Conservation (phyloP, 2,329 filamentous ascomycete genomes). For the Thielaviopsis ethacetica region DNA sequence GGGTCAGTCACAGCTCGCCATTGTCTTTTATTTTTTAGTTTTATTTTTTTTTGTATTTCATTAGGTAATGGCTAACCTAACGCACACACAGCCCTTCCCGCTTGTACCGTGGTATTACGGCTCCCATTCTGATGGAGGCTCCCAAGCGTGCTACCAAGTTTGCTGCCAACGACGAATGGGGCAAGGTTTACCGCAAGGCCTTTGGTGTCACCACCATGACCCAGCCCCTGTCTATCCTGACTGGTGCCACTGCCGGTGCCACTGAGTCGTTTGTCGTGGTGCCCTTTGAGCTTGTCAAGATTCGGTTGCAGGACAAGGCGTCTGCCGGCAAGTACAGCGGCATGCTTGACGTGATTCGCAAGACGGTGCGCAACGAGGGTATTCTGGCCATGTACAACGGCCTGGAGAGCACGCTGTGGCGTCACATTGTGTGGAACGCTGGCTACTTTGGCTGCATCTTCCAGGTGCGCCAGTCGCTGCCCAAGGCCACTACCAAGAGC, state of each 20-base stretch:
- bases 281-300: conserved; percentile 97
- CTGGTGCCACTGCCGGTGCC: conserved; percentile 84
- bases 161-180: conserved; percentile 97
- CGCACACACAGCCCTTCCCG: conserved; percentile 50
- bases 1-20: conserved; percentile 45
- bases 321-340: conserved; percentile 77
- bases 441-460: conserved; percentile 98
- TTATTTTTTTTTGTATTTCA: conserved; percentile 2
- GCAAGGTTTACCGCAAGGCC: conserved; percentile 73
- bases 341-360: conserved; percentile 61
- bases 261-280: conserved; percentile 96
- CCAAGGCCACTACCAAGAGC: conserved; percentile 63
- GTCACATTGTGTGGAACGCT: conserved; percentile 77
- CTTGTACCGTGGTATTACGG: conserved; percentile 87
- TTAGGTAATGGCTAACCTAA: background rate
- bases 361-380: conserved; percentile 74
- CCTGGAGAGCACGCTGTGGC: conserved; percentile 91
- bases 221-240: conserved; percentile 80
- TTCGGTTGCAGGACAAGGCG: conserved; percentile 88
- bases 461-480: conserved; percentile 77
- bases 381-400: conserved; percentile 87
- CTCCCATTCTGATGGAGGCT: conserved; percentile 95
- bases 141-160: conserved; percentile 93
- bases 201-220: conserved; percentile 82
- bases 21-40: too few species aligned